A percentile compares a stretch with the other conserved stretches of the same genome.
These are phyloP conservation scores for Dioszegia aurantiaca DNA, from an alignment of 768 basidiomycete genomes.

Conservation along the genomic window DNA sequence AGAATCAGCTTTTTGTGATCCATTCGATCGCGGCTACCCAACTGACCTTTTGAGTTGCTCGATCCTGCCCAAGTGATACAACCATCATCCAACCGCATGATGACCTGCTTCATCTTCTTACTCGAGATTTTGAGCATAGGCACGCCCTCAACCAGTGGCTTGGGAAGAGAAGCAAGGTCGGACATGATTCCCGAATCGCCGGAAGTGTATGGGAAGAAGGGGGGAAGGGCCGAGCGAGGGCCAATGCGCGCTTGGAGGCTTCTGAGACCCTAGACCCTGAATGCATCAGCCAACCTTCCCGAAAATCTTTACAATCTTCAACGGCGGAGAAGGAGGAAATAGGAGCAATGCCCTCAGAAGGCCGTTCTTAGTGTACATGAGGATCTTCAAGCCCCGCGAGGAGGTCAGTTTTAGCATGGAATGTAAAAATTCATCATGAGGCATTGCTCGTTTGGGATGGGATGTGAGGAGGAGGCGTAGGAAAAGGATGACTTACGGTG, in stretches of 20 bases:
- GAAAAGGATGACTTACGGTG: not conserved
- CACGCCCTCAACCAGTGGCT: slow-evolving; percentile 33
- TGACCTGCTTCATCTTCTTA: slow-evolving; percentile 68
- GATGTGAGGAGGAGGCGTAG: not conserved
- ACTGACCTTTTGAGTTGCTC: slow-evolving; percentile 24
- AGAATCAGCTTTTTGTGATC: slow-evolving; percentile 5
- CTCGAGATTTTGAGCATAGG: slow-evolving; percentile 79
- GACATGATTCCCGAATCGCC: too few relatives aligned
- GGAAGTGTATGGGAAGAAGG: too few relatives aligned
- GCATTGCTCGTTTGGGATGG: slow-evolving; percentile 12
- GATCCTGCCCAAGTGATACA: slow-evolving; percentile 47
- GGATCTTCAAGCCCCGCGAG: slow-evolving; percentile 41
- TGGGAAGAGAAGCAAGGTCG: slow-evolving; percentile 13
- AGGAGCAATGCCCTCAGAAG: slow-evolving; percentile 30
- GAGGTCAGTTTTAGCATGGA: slow-evolving; percentile 51
- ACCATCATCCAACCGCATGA: slow-evolving; percentile 74
- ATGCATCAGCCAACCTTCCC: not conserved
- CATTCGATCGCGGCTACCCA: not conserved
- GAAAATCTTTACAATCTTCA: too few relatives aligned
- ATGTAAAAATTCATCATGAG: slow-evolving; percentile 43
- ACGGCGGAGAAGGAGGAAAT: not conserved
- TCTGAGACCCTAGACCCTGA: not conserved
- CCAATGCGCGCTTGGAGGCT: not conserved
- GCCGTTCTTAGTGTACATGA: slow-evolving; percentile 43
- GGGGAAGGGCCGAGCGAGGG: not conserved